These are phyloP conservation scores for Tarenaya hassleriana DNA, from an alignment of 345 rosid genomes.

Conservation along the genomic window DNA sequence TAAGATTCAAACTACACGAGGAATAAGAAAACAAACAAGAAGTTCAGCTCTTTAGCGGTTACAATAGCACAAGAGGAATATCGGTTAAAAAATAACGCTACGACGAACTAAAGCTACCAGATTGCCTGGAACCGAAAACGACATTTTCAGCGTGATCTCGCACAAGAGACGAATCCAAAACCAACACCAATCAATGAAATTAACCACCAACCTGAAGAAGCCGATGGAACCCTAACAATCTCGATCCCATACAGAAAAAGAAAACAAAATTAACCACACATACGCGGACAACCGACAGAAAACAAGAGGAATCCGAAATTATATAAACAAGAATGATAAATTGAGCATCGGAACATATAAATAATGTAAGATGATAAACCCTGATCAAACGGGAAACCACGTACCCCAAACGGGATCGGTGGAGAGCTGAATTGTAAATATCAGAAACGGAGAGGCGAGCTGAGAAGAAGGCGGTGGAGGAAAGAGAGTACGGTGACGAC, in stretches of 20 bases:
- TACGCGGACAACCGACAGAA: background rate
- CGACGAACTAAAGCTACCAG: constrained; percentile 6
- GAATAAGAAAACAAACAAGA: background rate
- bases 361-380: constrained; percentile 25
- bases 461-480: constrained; percentile 21
- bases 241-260: constrained; percentile 13
- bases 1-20: background rate
- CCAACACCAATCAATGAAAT: constrained; percentile 1
- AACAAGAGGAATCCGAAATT: background rate
- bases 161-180: too few relatives aligned
- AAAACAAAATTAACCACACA: background rate
- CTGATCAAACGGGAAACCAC: constrained; percentile 15
- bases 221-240: constrained; percentile 24
- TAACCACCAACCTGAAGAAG: constrained; percentile 5
- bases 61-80: background rate
- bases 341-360: constrained; percentile 10
- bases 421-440: constrained; percentile 10
- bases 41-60: background rate
- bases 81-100: background rate
- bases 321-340: background rate
- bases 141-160: background rate
- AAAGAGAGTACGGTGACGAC: constrained; percentile 20
- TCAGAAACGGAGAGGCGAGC: background rate
- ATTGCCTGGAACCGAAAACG: background rate
- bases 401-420: constrained; percentile 17